Percentiles rank a stretch among this genome's conserved stretches.
These are phyloP conservation scores for Chenopodium formosanum DNA, from an alignment of 148 eudicot genomes.

Conservation along the genomic window DNA sequence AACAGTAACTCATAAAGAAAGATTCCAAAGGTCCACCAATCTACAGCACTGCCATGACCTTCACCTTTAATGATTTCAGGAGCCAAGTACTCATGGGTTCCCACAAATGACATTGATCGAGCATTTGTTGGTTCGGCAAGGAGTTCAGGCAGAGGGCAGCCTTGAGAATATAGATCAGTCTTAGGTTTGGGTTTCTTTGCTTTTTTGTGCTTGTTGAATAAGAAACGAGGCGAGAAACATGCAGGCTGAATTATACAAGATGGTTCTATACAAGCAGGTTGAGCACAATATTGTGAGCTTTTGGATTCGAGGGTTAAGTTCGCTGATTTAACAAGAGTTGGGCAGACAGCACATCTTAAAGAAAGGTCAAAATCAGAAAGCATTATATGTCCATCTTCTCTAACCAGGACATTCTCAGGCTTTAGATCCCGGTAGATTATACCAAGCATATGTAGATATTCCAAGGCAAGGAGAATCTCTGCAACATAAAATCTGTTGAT, in stretches of 20 bases:
- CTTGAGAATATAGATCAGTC: conserved; percentile 41
- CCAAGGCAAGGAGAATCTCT: conserved; percentile 90
- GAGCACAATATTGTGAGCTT: conserved; percentile 52
- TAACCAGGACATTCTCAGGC: conserved; percentile 86
- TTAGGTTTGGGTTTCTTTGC: conserved; percentile 49
- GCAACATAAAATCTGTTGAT: conserved; percentile 84
- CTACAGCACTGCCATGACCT: conserved; percentile 96
- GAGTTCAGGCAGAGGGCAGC: conserved; percentile 71
- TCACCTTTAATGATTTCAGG: conserved; percentile 92
- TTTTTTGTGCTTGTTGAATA: conserved; percentile 50
- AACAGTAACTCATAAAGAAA: conserved; percentile 81
- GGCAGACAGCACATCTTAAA: conserved; percentile 72
- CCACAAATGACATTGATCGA: conserved; percentile 95
- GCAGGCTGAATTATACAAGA: conserved; percentile 76
- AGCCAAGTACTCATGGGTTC: conserved; percentile 91
- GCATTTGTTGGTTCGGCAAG: conserved; percentile 90
- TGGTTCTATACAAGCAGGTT: conserved; percentile 58
- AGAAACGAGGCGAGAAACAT: conserved; percentile 76
- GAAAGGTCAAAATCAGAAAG: conserved; percentile 97
- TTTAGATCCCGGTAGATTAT: conserved; percentile 89
- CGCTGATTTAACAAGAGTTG: conserved; percentile 70
- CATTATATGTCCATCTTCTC: conserved; percentile 97
- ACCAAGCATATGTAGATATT: conserved; percentile 97
- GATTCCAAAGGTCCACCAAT: conserved; percentile 98
- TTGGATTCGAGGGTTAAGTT: conserved; percentile 49